Evolutionary conservation across 2,329 filamentous ascomycete genomes (phyloP).

Genomic region (Pseudopithomyces chartarum): DNA sequence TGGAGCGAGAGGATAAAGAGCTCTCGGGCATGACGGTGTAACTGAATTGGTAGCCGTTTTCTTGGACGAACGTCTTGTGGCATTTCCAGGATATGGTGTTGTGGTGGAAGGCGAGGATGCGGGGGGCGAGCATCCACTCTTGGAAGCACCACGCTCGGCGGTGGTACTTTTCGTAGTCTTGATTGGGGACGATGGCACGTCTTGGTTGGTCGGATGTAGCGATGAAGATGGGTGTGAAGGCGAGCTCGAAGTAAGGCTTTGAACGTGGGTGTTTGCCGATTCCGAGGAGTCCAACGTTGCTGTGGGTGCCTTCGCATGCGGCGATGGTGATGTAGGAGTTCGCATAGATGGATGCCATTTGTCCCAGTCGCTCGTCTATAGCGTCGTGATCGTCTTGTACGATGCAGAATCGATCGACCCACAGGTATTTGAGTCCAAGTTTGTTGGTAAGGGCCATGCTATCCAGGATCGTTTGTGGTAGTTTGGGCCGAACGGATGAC

Average conservation of each 20-base stretch:
- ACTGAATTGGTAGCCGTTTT: not conserved
- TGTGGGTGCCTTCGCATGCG: constrained; percentile 9
- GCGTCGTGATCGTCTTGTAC: constrained; percentile 5
- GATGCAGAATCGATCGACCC: constrained; percentile 17
- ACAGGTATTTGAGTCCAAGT: constrained; percentile 8
- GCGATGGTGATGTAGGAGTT: constrained; percentile 13
- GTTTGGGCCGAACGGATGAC: too few relatives aligned
- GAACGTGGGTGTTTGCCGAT: not conserved
- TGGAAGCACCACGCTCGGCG: constrained; percentile 13
- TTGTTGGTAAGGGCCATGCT: not conserved
- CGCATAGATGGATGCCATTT: constrained; percentile 13
- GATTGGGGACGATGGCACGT: not conserved
- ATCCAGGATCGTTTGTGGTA: constrained; percentile 10
- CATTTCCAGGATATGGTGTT: constrained; percentile 9
- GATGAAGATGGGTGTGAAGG: not conserved
- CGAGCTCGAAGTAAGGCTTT: not conserved
- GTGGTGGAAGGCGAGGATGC: constrained; percentile 7
- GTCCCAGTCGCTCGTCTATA: not conserved
- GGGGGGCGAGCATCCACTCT: constrained; percentile 6
- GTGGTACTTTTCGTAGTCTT: not conserved
- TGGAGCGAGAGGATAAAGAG: not conserved
- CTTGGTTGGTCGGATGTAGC: not conserved
- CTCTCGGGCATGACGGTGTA: not conserved
- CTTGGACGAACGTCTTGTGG: not conserved
- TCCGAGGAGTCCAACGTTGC: constrained; percentile 3